Base-by-base conservation (phyloP, 257 asterid genomes). In the Capsicum baccatum region DNA sequence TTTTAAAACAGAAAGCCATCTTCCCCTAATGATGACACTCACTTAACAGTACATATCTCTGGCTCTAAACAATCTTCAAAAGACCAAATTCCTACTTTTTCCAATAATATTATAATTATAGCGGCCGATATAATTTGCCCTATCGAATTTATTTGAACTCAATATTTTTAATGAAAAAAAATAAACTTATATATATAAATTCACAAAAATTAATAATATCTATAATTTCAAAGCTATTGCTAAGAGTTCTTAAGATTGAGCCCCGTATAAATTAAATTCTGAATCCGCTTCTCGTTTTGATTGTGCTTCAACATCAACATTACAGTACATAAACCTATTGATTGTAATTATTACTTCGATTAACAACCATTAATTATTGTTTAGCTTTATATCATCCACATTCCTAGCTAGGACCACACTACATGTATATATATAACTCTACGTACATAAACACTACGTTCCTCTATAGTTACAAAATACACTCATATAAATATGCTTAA, bases 11-110 rank as follows among this genome's bases (percentile, higher is more conserved):
- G 80, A 83, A 47, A 79, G 84, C 80, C 19, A 83, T 37, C 58
- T 26, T 68, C 66, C 70, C 52, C 86, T 79, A 91, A 92, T 93
- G 84, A 93, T 93, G 86, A 68, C 90, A 82, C 90, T 82, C 89
- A 87, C 81, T 52, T 26, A 17, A 52, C 21, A 69, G 33, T 69
- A 35, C 44, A 26, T 35, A 26, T 3, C 21, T 76, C 48, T 91
- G 88, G 85, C 89, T 83, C 91, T 85, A 90, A 86, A 87, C 88
- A 81, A 44, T 84, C 59, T 26, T 64, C 84, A 85, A 84, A 84
- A 66, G 62, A 64, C 26, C 39, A 70, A 87, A 79, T 78, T 60
- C 83, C 82, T 47, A 64, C 85, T 26, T 52, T 79, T 83, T 67
- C 39, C 62, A 81, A 83, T 86, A 82, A 60, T 84, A 84, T 82